Percentiles rank a stretch among this genome's conserved stretches.
Conservation (phyloP, 2,329 filamentous ascomycete species). For the Colletotrichum siamense region DNA sequence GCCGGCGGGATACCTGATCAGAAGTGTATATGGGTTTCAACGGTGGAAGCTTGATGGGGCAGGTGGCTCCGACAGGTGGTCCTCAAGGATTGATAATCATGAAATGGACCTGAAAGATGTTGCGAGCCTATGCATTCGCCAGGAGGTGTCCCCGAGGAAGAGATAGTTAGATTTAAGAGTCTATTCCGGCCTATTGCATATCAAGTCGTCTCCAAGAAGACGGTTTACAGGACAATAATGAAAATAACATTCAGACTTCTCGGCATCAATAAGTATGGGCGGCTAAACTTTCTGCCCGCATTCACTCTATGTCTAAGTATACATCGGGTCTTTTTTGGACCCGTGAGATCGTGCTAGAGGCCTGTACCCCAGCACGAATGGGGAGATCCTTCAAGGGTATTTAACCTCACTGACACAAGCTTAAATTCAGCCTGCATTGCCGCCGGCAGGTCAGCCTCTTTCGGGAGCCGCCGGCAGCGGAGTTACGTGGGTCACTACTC, state of each 20-base stretch:
- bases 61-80: neutral
- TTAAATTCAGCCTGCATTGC: neutral
- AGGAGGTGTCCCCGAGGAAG: neutral
- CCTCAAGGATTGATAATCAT: neutral
- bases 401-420: neutral
- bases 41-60: neutral
- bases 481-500: neutral
- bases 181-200: neutral
- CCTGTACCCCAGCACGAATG: neutral
- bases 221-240: neutral
- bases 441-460: neutral
- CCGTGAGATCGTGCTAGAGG: neutral
- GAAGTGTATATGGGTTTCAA: neutral
- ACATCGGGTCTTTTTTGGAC: neutral
- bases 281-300: neutral
- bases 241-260: neutral
- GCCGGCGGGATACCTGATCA: neutral
- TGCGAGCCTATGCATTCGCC: neutral
- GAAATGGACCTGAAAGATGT: neutral
- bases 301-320: neutral
- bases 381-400: neutral
- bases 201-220: neutral
- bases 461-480: neutral
- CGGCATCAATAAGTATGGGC: neutral
- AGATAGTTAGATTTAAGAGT: neutral